Base-by-base conservation (phyloP, 1,284 basidiomycete genomes). In the Leucoagaricus sp. region DNA sequence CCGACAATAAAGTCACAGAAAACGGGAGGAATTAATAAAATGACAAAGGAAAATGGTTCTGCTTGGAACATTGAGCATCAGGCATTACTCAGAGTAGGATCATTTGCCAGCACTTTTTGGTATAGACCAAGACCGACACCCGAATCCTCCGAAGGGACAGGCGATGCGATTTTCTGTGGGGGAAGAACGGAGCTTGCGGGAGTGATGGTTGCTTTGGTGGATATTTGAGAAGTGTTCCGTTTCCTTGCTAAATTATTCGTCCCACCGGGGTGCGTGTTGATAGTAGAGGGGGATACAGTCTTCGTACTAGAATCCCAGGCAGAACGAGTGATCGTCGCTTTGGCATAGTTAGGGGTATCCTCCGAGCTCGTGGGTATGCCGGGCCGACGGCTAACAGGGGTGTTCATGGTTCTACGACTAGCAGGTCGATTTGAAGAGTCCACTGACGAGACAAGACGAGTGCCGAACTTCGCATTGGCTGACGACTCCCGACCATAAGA, bases 401-500 rank as follows among this genome's bases (percentile, higher is more conserved):
- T 84, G 17, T 72, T 73, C 56, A 77, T 78, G 15, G 83, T 80
- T 50, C 86, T 77, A 54, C 88, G 83, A 67, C 85, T 89, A 4
- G 80, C 75, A 17, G 89, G 84, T 36, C 90, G 84, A 36, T 75
- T 63, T 7, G 34, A 3, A 46, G 75, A 70, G 23, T 76, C 71
- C 17, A 75, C 72, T 26, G 85, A 80, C 26, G 85, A 80, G 36
- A 91, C 75, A 40, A 93, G 75, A 19, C 90, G 82, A 17, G 84
- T 84, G 36, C 91, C 90, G 71, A 93, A 93, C 71, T 93, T 93
- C 59, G 90, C 91, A 64, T 91, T 91, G 33, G 90, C 91, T 51
- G 87, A 89, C 8, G 89, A 91, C 69, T 91, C 88, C 47, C 89
- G 78, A 5, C 82, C 86, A 62, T 91, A 92, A 3, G 84, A 81